Conservation (phyloP, 495 filamentous ascomycete genomes). For the Penicillium bialowiezense region DNA sequence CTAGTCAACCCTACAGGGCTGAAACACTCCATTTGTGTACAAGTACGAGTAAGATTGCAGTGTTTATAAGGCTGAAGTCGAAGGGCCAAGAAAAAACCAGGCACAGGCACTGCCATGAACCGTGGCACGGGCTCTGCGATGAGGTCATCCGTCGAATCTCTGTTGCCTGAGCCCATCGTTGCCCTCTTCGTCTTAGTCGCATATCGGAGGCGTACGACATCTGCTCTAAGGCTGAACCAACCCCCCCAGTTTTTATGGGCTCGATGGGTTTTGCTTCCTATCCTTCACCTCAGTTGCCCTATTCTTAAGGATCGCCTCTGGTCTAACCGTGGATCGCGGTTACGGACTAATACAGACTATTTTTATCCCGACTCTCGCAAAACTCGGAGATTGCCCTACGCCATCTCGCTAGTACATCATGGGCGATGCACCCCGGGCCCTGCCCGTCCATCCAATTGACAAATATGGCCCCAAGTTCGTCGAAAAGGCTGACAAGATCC, state of each 20-base stretch:
- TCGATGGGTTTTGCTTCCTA: no score
- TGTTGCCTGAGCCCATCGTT: neutral
- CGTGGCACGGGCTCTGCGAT: no score
- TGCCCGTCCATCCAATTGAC: conserved; percentile 27
- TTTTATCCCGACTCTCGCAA: neutral
- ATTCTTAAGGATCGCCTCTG: no score
- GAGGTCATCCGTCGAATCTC: neutral
- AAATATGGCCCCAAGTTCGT: conserved; percentile 49
- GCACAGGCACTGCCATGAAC: neutral
- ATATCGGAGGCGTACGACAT: no score
- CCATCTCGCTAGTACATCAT: neutral
- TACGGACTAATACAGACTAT: no score
- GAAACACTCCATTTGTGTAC: no score
- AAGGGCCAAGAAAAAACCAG: neutral
- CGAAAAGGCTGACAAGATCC: conserved; percentile 56
- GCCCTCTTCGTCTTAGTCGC: neutral
- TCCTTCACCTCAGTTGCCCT: no score
- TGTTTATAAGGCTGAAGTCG: neutral
- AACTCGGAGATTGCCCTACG: neutral
- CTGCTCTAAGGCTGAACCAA: no score
- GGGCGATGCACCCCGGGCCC: conserved; percentile 6
- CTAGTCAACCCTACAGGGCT: no score
- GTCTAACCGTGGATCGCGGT: no score
- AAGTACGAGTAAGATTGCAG: no score
- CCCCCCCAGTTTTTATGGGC: no score